Evolutionary conservation across 2,329 filamentous ascomycete genomes (phyloP), one percentile per base, ranked within the genome.

Genomic region (Neonectria coccinea): DNA sequence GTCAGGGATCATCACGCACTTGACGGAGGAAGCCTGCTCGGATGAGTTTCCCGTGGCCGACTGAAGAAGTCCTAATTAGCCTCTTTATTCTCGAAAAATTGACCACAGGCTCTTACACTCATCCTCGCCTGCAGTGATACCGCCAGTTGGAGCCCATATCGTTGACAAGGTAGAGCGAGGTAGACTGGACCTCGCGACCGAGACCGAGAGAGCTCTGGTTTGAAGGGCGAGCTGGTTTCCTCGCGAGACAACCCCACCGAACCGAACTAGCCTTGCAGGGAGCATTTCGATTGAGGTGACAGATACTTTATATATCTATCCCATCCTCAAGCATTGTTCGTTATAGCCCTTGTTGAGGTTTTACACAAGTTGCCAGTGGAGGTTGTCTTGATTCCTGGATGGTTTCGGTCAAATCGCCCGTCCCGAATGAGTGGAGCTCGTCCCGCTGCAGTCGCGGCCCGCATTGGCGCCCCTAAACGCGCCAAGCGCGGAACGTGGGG

Each of bases 91-190:
- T 18, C 33, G 3, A 7, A 14, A 9, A 5, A 27, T 12, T 1
- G 29, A 6, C 4, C 11, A 5, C 1, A n/a, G 22, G 60, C 5
- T 22, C 76, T 69, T 74, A 87, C 86, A 82, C 79, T 88, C 88
- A 56, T 85, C 82, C 47, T 86, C 81, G 27, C 82, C 82, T 44
- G 83, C 82, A 63, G 89, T 83, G 58, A 92, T 88, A 8, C 91
- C 89, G 47, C 90, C 89, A 1, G 90, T 92, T 2, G 94, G 93
- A 29, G 90, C 84, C 93, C 94, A 97, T 78, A 94, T 87, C 50
- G 84, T 89, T 4, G 93, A 95, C 10, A 95, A 78, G 47, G 75
- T 77, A 39, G 76, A 78, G 48, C 79, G 76, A 54, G 65, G 64
- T 29, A 67, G 66, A 53, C 53, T 50, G 33, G 67, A 59, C 55